Base-by-base conservation (phyloP, 116 monocot species). In the Iris pallida region DNA sequence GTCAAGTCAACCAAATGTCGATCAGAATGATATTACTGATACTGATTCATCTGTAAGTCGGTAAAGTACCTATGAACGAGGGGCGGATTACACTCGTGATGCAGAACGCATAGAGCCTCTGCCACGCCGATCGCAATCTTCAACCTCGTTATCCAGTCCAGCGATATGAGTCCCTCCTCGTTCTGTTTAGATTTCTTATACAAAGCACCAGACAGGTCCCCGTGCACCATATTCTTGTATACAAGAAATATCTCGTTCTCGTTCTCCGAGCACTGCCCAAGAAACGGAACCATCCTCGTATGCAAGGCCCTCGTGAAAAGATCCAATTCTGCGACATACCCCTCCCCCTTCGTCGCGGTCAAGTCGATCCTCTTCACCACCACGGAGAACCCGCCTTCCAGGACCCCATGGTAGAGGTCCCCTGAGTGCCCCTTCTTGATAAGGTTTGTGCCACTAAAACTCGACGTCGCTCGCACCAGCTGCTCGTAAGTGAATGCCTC, bases 61-160 rank as follows among this genome's bases (percentile, higher is more conserved):
- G 55, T 43, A 56, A 11, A 41, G 61, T 85, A 94, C 94, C 94
- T 94, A 69, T 94, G 94, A 73, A 90, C 85, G 55, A 90, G 68
- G 41, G 90, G 82, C 42, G 90, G 90, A 12, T 13, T 66, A 61
- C 90, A 90, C 52, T 90, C 87, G 53, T 94, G 85, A 72, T 94
- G 90, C 71, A 94, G 77, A 71, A 87, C 87, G 47, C 80, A 76
- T 6, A 94, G 80, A 51, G 94, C 86, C 68, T 94, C 94, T 18
- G 87, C 94, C n/a, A 81, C 83, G 18, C 94, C 90, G 10, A 69
- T 87, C 18, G 90, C 90, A 75, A 94, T 87, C 82, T 94, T 94
- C 59, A 87, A 72, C 65, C 94, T 85, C 64, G 80, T 90, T 68
- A 94, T 87, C 94, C 94, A 94, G 75, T 94, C 94, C 68, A 94